Conservation (phyloP, 2,329 filamentous ascomycete genomes). For the Neurospora sp. region DNA sequence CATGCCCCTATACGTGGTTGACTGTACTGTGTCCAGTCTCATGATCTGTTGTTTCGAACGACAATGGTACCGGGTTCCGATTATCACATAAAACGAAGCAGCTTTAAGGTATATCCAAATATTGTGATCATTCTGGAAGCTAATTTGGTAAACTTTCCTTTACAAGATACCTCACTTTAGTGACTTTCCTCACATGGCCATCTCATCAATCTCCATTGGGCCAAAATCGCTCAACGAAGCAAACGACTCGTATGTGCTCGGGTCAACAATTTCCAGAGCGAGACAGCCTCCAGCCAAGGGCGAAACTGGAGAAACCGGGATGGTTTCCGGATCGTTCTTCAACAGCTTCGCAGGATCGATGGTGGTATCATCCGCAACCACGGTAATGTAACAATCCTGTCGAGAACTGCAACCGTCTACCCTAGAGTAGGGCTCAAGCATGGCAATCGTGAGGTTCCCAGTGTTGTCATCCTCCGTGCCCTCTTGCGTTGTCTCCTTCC, state of each 20-base stretch:
- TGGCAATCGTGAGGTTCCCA: not conserved
- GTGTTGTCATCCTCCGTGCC: not conserved
- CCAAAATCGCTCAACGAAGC: not conserved
- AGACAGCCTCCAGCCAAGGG: not conserved
- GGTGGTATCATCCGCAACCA: not conserved
- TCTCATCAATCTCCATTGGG: not conserved
- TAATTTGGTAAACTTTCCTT: not conserved
- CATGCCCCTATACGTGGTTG: too few species aligned
- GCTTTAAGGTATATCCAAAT: not conserved
- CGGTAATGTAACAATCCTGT: not conserved
- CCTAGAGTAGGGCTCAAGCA: not conserved
- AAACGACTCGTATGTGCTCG: not conserved
- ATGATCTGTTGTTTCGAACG: not conserved
- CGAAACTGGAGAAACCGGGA: not conserved
- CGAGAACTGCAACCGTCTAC: not conserved
- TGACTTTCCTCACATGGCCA: not conserved
- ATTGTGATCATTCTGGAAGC: not conserved
- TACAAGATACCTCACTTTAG: not conserved
- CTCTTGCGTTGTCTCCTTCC: not conserved
- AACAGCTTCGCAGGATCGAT: not conserved
- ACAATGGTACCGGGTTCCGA: not conserved
- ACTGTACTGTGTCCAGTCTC: not conserved
- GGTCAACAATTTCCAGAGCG: not conserved
- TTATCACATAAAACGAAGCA: not conserved
- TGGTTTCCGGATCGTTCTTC: not conserved